These are phyloP conservation scores for Verruconis gallopava DNA, from an alignment of 2,329 filamentous ascomycete genomes.

Conservation along the genomic window DNA sequence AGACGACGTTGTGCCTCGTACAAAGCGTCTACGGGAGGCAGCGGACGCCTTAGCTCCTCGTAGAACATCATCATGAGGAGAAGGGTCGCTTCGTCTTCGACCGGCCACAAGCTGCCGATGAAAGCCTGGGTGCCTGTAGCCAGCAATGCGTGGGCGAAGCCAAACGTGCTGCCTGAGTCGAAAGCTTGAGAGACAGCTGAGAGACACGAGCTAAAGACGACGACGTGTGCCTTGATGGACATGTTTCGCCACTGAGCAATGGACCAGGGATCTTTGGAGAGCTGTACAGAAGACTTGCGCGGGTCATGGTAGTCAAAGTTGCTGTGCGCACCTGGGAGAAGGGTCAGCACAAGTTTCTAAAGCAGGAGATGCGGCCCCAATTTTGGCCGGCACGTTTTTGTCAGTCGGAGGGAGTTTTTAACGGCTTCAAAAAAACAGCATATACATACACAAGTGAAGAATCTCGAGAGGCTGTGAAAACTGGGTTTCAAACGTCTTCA, in stretches of 20 bases:
- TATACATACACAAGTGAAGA: constrained; percentile 13
- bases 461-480: constrained; percentile 6
- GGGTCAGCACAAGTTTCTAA: constrained; percentile 5
- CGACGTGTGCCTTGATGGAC: constrained; percentile 11
- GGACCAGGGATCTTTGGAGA: constrained; percentile 11
- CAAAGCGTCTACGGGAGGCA: constrained; percentile 9
- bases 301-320: constrained; percentile 10
- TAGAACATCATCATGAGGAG: constrained; percentile 13
- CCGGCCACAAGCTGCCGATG: constrained; percentile 12
- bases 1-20: not conserved
- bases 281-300: constrained; percentile 8
- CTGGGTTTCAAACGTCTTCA: constrained; percentile 9
- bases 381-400: no score
- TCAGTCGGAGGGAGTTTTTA: no score
- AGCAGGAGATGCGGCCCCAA: no score
- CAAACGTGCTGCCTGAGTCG: constrained; percentile 11
- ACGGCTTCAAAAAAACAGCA: no score
- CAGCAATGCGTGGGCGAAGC: constrained; percentile 11
- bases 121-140: constrained; percentile 10
- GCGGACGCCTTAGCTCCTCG: constrained; percentile 8
- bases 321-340: constrained; percentile 12
- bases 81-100: constrained; percentile 11
- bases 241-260: constrained; percentile 10
- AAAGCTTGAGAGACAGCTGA: constrained; percentile 11
- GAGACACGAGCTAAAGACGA: constrained; percentile 12